These are phyloP conservation scores for Cercophora samala DNA, from an alignment of 495 filamentous ascomycete genomes.

Conservation along the genomic window DNA sequence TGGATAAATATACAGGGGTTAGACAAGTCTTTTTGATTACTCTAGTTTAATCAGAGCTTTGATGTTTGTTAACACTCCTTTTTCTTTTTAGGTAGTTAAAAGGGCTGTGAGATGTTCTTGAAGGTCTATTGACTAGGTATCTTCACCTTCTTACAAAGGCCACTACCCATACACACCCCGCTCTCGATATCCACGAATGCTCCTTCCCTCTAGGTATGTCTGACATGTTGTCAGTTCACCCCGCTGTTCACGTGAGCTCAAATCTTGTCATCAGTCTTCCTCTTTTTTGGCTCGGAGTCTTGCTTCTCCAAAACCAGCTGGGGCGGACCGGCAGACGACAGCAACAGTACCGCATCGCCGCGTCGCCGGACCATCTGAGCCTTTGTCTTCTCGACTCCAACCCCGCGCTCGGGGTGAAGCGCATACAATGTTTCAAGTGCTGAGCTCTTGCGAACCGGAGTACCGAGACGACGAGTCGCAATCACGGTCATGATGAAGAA, in stretches of 20 bases:
- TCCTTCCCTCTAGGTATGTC: too few relatives aligned
- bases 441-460: constrained; percentile 14
- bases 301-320: background rate
- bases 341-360: background rate
- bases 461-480: constrained; percentile 12
- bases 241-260: too few relatives aligned
- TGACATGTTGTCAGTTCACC: too few relatives aligned
- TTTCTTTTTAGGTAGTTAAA: too few relatives aligned
- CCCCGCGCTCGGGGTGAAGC: background rate
- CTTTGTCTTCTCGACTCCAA: background rate
- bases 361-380: constrained; percentile 2
- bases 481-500: constrained; percentile 14
- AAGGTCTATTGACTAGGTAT: too few relatives aligned
- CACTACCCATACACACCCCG: too few relatives aligned
- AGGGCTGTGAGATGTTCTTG: too few relatives aligned
- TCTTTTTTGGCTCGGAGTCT: background rate
- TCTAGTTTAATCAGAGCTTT: too few relatives aligned
- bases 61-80: too few relatives aligned
- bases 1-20: background rate
- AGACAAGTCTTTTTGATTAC: too few relatives aligned
- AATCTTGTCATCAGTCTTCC: background rate
- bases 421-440: constrained; percentile 15
- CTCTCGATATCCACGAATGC: too few relatives aligned
- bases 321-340: background rate
- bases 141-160: too few relatives aligned